Conservation (phyloP, 1,284 basidiomycete genomes). For the Coriolopsis trogii region DNA sequence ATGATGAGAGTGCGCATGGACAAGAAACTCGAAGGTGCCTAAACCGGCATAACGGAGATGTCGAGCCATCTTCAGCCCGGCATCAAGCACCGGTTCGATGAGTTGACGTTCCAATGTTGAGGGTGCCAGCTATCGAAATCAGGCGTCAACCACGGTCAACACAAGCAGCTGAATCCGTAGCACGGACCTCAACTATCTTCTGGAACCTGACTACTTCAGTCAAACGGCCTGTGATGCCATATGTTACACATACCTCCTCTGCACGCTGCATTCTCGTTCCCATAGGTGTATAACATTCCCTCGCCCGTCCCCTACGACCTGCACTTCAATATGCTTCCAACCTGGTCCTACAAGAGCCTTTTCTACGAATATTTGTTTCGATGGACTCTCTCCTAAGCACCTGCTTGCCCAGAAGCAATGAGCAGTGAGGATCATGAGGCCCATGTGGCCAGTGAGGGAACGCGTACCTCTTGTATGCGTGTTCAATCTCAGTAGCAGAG, state of each 20-base stretch:
- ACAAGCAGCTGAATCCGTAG: too few species aligned
- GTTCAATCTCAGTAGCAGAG: conserved; percentile 32
- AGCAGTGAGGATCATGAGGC: too few species aligned
- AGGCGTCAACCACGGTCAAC: too few species aligned
- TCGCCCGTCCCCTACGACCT: conserved; percentile 17
- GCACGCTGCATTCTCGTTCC: conserved; percentile 23
- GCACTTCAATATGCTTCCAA: conserved; percentile 24
- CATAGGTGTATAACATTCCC: conserved; percentile 17
- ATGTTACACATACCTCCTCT: conserved; percentile 9
- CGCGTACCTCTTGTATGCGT: conserved; percentile 42
- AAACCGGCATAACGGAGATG: conserved; percentile 14
- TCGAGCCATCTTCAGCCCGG: conserved; percentile 20
- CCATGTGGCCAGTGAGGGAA: not conserved
- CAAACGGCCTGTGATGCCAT: not conserved
- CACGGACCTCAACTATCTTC: conserved; percentile 19
- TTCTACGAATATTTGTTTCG: conserved; percentile 42
- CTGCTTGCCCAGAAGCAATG: too few species aligned
- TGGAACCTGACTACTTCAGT: conserved; percentile 16
- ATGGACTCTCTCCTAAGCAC: conserved; percentile 44
- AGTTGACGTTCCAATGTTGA: conserved; percentile 6
- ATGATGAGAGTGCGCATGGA: conserved; percentile 7
- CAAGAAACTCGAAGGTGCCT: conserved; percentile 23
- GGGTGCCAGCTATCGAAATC: conserved; percentile 13
- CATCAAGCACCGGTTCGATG: conserved; percentile 14
- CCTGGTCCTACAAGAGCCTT: conserved; percentile 34